Evolutionary conservation across 2,329 filamentous ascomycete species (phyloP).

Genomic region (Colletotrichum sp.): DNA sequence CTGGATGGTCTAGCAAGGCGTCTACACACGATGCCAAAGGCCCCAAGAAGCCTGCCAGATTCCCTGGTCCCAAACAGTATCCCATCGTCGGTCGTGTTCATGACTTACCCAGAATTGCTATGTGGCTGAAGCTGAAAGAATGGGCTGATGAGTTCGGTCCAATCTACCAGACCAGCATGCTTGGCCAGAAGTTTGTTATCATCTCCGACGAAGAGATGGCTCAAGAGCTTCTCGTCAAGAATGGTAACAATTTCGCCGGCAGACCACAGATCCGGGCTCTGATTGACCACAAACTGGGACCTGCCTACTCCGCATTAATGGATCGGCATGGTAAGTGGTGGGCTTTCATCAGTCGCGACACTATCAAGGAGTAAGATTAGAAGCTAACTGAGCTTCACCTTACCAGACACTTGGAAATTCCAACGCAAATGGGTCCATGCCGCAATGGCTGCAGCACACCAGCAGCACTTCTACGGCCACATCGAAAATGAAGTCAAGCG

Average conservation of each 20-base stretch:
- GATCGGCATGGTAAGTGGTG: conserved; percentile 49
- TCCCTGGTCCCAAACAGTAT: conserved; percentile 52
- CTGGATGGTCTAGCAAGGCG: conserved; percentile 31
- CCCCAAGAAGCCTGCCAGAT: conserved; percentile 31
- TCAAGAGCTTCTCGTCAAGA: conserved; percentile 51
- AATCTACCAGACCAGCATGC: conserved; percentile 46
- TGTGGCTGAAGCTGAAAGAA: conserved; percentile 58
- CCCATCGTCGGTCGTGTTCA: conserved; percentile 54
- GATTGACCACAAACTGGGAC: conserved; percentile 52
- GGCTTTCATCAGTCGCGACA: not conserved
- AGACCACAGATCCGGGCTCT: conserved; percentile 55
- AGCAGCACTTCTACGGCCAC: conserved; percentile 51
- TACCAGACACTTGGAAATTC: conserved; percentile 48
- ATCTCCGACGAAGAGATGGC: conserved; percentile 54
- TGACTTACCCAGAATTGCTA: conserved; percentile 48
- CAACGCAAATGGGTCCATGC: conserved; percentile 59
- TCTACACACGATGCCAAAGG: not conserved
- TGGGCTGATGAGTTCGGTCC: conserved; percentile 48
- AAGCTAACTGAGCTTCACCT: not conserved
- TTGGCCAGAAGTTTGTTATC: conserved; percentile 46
- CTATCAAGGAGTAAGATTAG: not conserved
- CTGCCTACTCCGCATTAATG: conserved; percentile 55
- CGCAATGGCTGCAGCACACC: conserved; percentile 46
- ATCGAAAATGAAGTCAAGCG: conserved; percentile 51
- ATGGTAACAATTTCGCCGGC: conserved; percentile 54